Evolutionary conservation across 768 basidiomycete genomes (phyloP).

Genomic region (Boletus pseudo-olivaceus): DNA sequence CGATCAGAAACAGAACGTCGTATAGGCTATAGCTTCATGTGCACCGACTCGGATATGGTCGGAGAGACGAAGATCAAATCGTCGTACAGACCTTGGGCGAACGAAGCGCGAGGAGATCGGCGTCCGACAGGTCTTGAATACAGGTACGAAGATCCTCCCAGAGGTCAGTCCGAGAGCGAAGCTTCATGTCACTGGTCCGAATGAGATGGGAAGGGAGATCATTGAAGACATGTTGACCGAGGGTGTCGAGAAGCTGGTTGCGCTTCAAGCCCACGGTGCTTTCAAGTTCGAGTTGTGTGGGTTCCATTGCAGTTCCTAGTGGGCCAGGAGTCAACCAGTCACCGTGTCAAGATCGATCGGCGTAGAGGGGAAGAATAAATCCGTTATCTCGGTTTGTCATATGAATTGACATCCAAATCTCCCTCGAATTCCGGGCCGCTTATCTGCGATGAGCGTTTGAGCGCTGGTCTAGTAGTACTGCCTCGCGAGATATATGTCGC

Average conservation of each 20-base stretch:
- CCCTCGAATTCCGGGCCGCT: not conserved
- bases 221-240: slow-evolving; percentile 13
- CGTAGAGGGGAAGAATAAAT: too few relatives aligned
- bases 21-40: too few relatives aligned
- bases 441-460: not conserved
- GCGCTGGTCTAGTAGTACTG: not conserved
- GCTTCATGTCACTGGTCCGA: slow-evolving; percentile 5
- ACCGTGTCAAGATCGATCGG: too few relatives aligned
- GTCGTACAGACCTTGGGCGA: slow-evolving; percentile 5
- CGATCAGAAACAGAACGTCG: not conserved
- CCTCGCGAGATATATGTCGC: too few relatives aligned
- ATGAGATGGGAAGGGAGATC: slow-evolving; percentile 16
- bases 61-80: not conserved
- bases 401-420: not conserved
- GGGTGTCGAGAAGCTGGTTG: slow-evolving; percentile 2
- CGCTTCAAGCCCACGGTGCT: slow-evolving; percentile 2
- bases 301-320: not conserved
- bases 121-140: not conserved
- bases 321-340: too few relatives aligned
- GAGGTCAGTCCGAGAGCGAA: slow-evolving; percentile 9
- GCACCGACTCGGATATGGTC: too few relatives aligned
- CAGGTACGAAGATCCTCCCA: slow-evolving; percentile 5
- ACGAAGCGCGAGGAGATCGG: slow-evolving; percentile 7
- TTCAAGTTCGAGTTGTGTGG: not conserved
- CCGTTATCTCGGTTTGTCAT: too few relatives aligned